Percentiles rank a stretch among this genome's conserved stretches.
Conservation (phyloP, 306 rosid species). For the Chamaecrista fasciculata region DNA sequence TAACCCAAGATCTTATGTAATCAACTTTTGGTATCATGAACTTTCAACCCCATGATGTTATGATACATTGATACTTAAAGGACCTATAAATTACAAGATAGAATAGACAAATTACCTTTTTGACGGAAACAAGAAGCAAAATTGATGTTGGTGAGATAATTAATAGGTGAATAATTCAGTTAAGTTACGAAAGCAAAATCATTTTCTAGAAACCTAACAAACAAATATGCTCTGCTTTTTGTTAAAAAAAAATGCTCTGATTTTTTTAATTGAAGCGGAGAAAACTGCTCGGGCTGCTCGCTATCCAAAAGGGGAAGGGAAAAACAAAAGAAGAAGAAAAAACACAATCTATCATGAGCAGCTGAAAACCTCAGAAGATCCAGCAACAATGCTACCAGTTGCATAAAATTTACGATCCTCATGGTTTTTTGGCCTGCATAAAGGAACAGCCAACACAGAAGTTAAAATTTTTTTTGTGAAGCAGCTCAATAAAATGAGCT, state of each 20-base stretch:
- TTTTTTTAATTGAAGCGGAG: neutral
- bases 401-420: constrained; percentile 20
- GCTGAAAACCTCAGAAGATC: constrained; percentile 34
- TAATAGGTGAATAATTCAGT: no score
- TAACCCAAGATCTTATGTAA: no score
- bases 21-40: no score
- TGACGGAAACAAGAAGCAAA: no score
- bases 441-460: constrained; percentile 18
- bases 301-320: neutral
- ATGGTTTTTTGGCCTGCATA: constrained; percentile 56
- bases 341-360: neutral
- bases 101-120: no score
- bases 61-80: no score
- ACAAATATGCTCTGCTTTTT: neutral
- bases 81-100: no score
- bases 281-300: neutral
- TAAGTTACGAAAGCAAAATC: no score
- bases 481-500: neutral
- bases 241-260: neutral
- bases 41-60: no score
- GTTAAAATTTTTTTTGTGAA: neutral
- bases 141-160: no score
- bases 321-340: neutral
- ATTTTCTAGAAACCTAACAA: neutral
- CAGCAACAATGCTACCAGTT: constrained; percentile 20